A percentile compares a stretch with the other conserved stretches of the same genome.
Evolutionary conservation across 2,329 filamentous ascomycete genomes (phyloP).

Genomic region (Aspergillus udagawae): DNA sequence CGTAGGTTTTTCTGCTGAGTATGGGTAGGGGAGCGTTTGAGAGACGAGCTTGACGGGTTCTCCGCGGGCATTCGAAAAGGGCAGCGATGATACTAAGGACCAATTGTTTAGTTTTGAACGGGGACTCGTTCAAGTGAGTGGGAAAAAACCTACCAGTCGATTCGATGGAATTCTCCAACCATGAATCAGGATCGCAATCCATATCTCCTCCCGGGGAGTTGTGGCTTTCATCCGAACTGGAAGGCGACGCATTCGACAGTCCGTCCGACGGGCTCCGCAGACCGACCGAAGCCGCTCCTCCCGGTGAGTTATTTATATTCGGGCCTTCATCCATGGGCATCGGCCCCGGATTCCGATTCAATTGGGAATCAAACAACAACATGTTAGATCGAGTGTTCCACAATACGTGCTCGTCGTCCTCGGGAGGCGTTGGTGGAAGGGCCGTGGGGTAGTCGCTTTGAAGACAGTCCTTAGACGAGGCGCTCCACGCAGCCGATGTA

Average conservation of each 20-base stretch:
- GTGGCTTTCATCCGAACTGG: slow-evolving; percentile 28
- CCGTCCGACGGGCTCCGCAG: slow-evolving; percentile 29
- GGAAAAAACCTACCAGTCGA: slow-evolving; percentile 29
- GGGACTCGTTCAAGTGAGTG: neutral
- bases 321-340: slow-evolving; percentile 27
- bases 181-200: slow-evolving; percentile 32
- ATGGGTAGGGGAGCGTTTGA: slow-evolving; percentile 56
- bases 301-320: slow-evolving; percentile 24
- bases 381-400: slow-evolving; percentile 35
- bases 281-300: slow-evolving; percentile 24
- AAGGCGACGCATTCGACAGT: slow-evolving; percentile 26
- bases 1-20: slow-evolving; percentile 29
- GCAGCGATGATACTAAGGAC: slow-evolving; percentile 34
- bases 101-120: neutral
- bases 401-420: slow-evolving; percentile 35
- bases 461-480: slow-evolving; percentile 13
- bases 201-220: slow-evolving; percentile 27
- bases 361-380: slow-evolving; percentile 26
- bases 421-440: slow-evolving; percentile 40
- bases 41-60: slow-evolving; percentile 55
- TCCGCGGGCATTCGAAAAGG: slow-evolving; percentile 30
- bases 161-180: slow-evolving; percentile 36
- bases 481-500: slow-evolving; percentile 26
- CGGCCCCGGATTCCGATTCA: slow-evolving; percentile 23
- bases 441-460: slow-evolving; percentile 30